Percentiles rank a stretch among this genome's conserved stretches.
These are phyloP conservation scores for Thinopyrum obtusiflorum DNA, from an alignment of 202 grass and related monocot species.

Conservation along the genomic window DNA sequence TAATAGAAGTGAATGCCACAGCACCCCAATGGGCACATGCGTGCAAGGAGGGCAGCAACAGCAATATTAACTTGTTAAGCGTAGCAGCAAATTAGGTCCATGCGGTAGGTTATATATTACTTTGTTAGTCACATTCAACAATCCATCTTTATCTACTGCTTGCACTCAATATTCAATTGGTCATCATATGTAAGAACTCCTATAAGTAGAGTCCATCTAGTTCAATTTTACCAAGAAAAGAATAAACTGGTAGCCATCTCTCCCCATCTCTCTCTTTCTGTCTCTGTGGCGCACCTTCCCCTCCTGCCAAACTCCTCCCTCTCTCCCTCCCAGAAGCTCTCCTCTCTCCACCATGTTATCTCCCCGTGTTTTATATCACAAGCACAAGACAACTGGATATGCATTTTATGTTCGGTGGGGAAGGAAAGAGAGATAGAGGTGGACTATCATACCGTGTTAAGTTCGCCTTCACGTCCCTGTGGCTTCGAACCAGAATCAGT, in stretches of 20 bases:
- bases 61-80: neutral
- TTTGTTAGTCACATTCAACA: neutral
- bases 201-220: neutral
- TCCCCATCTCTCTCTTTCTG: neutral
- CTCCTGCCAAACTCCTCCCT: neutral
- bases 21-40: neutral
- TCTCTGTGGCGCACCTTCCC: neutral
- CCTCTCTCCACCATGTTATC: neutral
- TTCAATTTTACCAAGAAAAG: neutral
- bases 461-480: constrained; percentile 67
- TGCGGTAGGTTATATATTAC: constrained; percentile 13
- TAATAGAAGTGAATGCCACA: neutral
- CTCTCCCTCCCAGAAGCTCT: neutral
- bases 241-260: constrained; percentile 13
- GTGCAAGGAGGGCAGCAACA: neutral
- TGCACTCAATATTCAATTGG: constrained; percentile 1
- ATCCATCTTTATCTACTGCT: constrained; percentile 8
- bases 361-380: neutral
- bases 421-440: neutral
- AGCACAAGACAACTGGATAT: neutral
- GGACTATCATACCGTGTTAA: constrained; percentile 42
- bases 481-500: constrained; percentile 58
- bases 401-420: constrained; percentile 6
- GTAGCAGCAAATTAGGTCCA: neutral
- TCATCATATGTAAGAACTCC: neutral